Evolutionary conservation across 192 early-diverging fungal genomes (phyloP).

Genomic region (Chytriomyces confervae): DNA sequence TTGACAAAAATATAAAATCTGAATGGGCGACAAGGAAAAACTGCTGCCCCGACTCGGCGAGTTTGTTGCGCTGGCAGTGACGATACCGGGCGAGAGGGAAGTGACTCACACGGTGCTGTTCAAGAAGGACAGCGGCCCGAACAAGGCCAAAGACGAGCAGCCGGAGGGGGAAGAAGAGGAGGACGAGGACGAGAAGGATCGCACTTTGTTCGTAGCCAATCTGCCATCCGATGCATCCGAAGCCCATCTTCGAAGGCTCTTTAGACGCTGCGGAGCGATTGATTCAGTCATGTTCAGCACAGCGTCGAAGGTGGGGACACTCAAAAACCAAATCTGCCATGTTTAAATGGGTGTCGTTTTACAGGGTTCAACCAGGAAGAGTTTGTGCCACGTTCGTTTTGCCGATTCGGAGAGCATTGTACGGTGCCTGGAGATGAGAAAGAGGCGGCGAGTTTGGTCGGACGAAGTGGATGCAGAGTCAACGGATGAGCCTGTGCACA

Average conservation of each 20-base stretch:
- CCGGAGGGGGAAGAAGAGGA: neutral
- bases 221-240: conserved; percentile 48
- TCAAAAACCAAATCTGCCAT: neutral
- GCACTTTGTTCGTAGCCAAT: conserved; percentile 51
- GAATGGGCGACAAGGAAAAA: no score
- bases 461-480: conserved; percentile 46
- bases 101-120: no score
- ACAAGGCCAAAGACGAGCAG: conserved; percentile 1
- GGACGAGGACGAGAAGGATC: neutral
- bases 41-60: no score
- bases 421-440: conserved; percentile 66
- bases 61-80: no score
- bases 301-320: neutral
- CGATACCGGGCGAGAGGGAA: no score
- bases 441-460: conserved; percentile 65
- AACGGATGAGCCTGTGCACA: neutral
- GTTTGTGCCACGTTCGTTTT: conserved; percentile 58
- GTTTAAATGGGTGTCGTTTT: neutral
- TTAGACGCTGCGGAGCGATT: conserved; percentile 52
- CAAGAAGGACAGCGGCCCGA: no score
- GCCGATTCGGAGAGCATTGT: conserved; percentile 62
- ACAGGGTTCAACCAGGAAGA: conserved; percentile 12
- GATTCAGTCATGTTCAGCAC: conserved; percentile 33
- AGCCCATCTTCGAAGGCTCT: conserved; percentile 48
- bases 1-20: no score